Evolutionary conservation across 305 asterid genomes (phyloP), one percentile per base, ranked within the genome.

Genomic region (Fraxinus baroniana): DNA sequence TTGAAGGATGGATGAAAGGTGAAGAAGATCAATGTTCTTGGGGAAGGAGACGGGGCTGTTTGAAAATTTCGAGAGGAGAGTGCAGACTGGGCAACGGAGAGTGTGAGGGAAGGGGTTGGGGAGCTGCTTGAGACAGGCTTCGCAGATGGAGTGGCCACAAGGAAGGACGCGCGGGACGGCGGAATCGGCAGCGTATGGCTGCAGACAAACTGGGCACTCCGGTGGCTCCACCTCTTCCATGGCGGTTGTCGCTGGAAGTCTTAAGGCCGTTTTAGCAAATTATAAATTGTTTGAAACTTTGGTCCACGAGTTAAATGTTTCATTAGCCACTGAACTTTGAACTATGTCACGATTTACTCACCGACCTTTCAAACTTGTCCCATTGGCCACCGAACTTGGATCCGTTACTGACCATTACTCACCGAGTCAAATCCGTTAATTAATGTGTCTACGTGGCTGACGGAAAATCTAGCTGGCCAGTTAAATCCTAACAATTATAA

Each of bases 181-280:
- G 35, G 93, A 79, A 6, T 78, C 86, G 84, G 89, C 87, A 84
- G 89, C 94, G 91, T 91, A 95, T 13, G 86, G 83, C 83, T 84
- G 91, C 57, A 95, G 91, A 82, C 99, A 95, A 37, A 95, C 98
- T 57, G 97, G 97, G 80, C 98, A 95, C 91, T 95, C 99, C 78
- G 98, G 97, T 70, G 89, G 92, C 90, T 92, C 98, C 83, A 77
- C 88, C 82, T 79, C 84, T 41, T 89, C 94, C 95, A 88, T 88
- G 81, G 87, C 77, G 36, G 83, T 30, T 28, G 37, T 8, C 37
- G 24, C 24, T 13, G 76, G 10, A 28, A 70, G 76, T 30, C 24
- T 26, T 30, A 28, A 37, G 10, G 41, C 39, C 20, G 22, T 30
- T 7, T 12, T 4, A 8, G 72, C 17, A 24, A 28, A 28, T 28